Base-by-base conservation (phyloP, 2,329 filamentous ascomycete genomes). In the Alternaria atra region DNA sequence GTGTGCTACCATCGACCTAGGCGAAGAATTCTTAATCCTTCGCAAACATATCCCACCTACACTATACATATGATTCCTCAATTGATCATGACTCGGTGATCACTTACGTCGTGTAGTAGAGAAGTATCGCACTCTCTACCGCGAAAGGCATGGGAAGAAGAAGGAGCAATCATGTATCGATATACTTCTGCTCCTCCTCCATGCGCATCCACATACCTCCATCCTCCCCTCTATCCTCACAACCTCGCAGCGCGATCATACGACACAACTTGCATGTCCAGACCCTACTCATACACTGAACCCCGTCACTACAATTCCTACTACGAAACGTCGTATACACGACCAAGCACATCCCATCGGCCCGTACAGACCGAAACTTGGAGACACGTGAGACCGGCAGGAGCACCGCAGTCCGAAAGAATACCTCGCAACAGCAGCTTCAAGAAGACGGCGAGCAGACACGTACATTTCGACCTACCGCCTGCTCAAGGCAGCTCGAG, bases 1-100 rank as follows among this genome's bases (percentile, higher is more conserved):
- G 50, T 61, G 62, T 65, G 46, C 20, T 42, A 65, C 47, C 57
- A 35, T 42, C n/a, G 48, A n/a, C 17, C 12, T 32, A 43, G 17
- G 4, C 20, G n/a, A 35, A 25, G 25, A 48, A 34, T 12, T 42
- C 15, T 34, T 29, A 40, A 17, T 13, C 30, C 53, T 29, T 13
- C 46, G 30, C 34, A 47, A 47, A 52, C 34, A 13, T 42, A 27
- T 20, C n/a, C 43, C 15, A 54, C 54, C n/a, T 58, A 51, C 17
- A 42, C 25, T 7, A 30, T n/a, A 9, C 6, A 37, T n/a, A 30
- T 12, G 6, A n/a, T 29, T 20, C 4, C 42, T 10, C 17, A 1
- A 10, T 6, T 15, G 20, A 34, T 1, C 5, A 42, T 40, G n/a
- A 13, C 32, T 35, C 20, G 15, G 5, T 50, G 17, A 3, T 12